Evolutionary conservation across 2,329 filamentous ascomycete genomes (phyloP), one percentile per base, ranked within the genome.

Genomic region (Daldinia sp.): DNA sequence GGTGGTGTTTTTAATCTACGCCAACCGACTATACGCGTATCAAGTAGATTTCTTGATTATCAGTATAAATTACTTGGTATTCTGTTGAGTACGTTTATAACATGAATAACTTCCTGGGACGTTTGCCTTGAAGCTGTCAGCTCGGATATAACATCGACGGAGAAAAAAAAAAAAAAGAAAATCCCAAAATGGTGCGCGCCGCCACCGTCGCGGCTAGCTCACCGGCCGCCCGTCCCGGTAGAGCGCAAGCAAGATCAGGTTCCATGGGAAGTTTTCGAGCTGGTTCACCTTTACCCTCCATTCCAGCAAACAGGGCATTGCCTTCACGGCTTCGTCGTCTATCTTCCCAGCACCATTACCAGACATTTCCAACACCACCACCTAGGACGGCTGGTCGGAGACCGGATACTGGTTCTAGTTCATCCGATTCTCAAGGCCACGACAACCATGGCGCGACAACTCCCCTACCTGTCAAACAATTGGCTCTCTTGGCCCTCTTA

Each of bases 401-500:
- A 43, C 71, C 66, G 50, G 75, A 70, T 61, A 77, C 77, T 34
- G 70, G 67, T 23, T 73, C 64, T 30, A 75, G 62, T 57, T 74
- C 73, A 56, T 56, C 69, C 68, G 69, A 71, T 66, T 76, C 77
- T 50, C 64, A 50, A 47, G 57, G 66, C 23, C 68, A 69, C 34
- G 74, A 76, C 10, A 69, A 73, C 41, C 78, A 78, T n/a, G 68
- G 80, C 64, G 78, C 84, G 67, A 84, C 87, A 68, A 92, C 92
- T 1, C 94, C 94, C 0, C 79, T 99, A 15, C 95, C 95, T 0
- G 87, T 87, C 68, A 87, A 84, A 69, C 95, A 98, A 80, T 89
- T 99, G 63, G 84, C 88, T 4, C 86, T 98, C 10, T 82, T 99
- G 30, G 94, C 94, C 1, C 80, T 97, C 68, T 91, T 99, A 63